phyloP scores from a whole-genome alignment of 1,139 yeast genomes.

The Tardiomyces depauwii region DNA sequence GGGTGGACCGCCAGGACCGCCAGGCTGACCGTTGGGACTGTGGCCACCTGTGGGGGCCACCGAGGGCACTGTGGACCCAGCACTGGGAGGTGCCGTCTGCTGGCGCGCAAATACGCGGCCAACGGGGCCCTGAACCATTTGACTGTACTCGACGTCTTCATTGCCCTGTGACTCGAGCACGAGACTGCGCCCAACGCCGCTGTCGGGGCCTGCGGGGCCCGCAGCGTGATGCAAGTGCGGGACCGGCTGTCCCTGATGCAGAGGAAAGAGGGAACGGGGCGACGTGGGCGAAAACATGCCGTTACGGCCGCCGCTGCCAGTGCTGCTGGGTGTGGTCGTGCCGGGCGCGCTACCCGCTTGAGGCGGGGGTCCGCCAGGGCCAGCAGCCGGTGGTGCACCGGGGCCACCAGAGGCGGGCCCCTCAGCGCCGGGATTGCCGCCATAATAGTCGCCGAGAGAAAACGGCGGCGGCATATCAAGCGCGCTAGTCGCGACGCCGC shows the following conservation, averaged over 20 bases:
- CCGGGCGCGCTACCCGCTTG: background rate
- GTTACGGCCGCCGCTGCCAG: constrained; percentile 4
- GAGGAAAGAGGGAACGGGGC: constrained; percentile 17
- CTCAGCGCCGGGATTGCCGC: background rate
- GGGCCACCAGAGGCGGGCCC: background rate
- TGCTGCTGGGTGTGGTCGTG: no score
- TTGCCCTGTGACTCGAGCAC: constrained; percentile 21
- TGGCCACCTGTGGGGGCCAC: background rate
- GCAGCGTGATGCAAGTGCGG: background rate
- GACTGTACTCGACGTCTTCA: constrained; percentile 21
- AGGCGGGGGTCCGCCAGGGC: background rate
- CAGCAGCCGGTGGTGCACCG: no score
- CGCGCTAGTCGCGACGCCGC: background rate
- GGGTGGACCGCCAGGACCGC: no score
- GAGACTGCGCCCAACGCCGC: constrained; percentile 4
- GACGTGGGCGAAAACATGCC: constrained; percentile 20
- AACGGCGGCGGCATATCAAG: background rate
- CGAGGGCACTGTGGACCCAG: constrained; percentile 1
- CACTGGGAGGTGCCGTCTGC: constrained; percentile 4
- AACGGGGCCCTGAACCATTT: constrained; percentile 22
- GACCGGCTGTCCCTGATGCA: constrained; percentile 6
- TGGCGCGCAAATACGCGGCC: constrained; percentile 14
- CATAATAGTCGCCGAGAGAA: background rate
- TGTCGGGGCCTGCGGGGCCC: background rate
- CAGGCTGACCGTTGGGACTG: no score